phyloP scores from a whole-genome alignment of 768 basidiomycete genomes.

The Suillus subalutaceus region DNA sequence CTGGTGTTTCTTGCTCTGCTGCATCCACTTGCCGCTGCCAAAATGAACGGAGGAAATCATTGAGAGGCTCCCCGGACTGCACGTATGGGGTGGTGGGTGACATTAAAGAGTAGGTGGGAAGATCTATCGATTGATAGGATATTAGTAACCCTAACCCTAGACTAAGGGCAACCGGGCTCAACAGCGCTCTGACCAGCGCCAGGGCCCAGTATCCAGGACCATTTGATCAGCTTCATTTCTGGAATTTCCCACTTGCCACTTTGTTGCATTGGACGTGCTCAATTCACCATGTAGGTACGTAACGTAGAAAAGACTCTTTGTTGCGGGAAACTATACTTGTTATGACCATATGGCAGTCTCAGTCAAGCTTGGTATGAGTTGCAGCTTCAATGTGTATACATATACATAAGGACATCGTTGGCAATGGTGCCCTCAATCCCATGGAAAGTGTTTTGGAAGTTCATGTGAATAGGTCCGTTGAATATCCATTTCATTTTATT shows the following conservation, averaged over 20 bases:
- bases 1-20: conserved; percentile 87
- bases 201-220: no score
- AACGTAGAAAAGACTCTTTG: background rate
- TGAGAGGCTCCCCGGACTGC: conserved; percentile 82
- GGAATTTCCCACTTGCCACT: background rate
- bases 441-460: background rate
- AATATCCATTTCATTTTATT: background rate
- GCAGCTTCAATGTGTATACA: background rate
- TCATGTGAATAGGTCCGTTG: background rate
- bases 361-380: background rate
- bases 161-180: conserved; percentile 16
- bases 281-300: background rate
- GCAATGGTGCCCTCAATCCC: background rate
- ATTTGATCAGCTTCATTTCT: background rate
- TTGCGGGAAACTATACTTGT: background rate
- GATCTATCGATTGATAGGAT: background rate
- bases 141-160: conserved; percentile 30
- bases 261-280: background rate
- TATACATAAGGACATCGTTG: no score
- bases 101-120: conserved; percentile 25
- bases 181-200: no score
- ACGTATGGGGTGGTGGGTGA: conserved; percentile 62
- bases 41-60: conserved; percentile 83
- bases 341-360: background rate
- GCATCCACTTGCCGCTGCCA: conserved; percentile 89